phyloP scores from a whole-genome alignment of 495 filamentous ascomycete species.

The Tuber indicum region DNA sequence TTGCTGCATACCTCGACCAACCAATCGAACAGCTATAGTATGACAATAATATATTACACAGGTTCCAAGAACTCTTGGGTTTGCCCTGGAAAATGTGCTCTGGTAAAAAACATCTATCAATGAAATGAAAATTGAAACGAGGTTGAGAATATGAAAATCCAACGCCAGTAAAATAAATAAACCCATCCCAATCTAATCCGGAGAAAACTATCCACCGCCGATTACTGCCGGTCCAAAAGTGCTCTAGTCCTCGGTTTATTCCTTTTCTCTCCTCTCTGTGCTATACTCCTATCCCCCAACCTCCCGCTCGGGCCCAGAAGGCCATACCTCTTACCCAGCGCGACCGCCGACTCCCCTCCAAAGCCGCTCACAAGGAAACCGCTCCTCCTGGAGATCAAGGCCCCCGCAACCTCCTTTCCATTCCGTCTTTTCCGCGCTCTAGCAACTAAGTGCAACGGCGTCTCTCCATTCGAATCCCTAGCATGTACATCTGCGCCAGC shows the following conservation, averaged over 20 bases:
- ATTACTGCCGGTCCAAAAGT: neutral
- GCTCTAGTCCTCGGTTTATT: neutral
- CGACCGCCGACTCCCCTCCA: neutral
- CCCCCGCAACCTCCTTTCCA: neutral
- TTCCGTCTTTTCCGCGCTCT: neutral
- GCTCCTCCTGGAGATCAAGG: neutral
- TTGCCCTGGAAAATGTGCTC: neutral
- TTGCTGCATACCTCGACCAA: neutral
- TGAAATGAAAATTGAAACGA: neutral
- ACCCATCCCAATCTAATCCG: neutral
- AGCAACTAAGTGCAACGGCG: slow-evolving; percentile 26
- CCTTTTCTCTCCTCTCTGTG: neutral
- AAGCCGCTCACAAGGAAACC: neutral
- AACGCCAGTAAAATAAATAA: neutral
- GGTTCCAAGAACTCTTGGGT: neutral
- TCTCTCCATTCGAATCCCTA: slow-evolving; percentile 16
- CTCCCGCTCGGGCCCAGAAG: neutral
- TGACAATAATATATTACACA: neutral
- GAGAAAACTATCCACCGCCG: neutral
- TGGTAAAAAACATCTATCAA: neutral
- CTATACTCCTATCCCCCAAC: neutral
- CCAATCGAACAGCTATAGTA: neutral
- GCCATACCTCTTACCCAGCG: neutral
- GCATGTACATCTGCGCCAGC: slow-evolving; percentile 18
- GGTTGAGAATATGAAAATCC: neutral